Evolutionary conservation across 2,329 filamentous ascomycete species (phyloP), one percentile per base, ranked within the genome.

Genomic region (Cercospora nicotianae): DNA sequence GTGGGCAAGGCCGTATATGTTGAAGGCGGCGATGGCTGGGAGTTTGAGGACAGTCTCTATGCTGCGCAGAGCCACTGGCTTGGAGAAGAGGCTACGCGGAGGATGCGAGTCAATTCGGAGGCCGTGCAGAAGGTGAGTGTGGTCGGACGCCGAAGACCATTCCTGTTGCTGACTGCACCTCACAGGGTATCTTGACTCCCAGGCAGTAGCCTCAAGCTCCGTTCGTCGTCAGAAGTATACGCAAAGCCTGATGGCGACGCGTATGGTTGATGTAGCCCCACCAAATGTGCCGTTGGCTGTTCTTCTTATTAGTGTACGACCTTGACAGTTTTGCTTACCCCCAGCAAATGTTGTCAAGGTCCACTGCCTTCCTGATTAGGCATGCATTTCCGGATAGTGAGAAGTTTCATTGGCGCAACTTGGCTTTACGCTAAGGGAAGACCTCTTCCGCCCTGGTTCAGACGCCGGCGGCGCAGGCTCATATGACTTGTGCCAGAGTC

Each of bases 1-100:
- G 80, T 81, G 59, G 82, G 82, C 2, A 79, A 77, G 20, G 78
- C 81, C 0, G 77, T 83, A 68, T 83, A 81, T 62, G 78, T 82
- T 10, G 80, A 80, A 66, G 81, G 82, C 20, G 80, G 79, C 0
- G 77, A 80, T n/a, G 80, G 77, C 7, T 83, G 80, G 79, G 82
- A 83, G 63, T 79, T 83, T 23, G 81, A 83, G 66, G 77, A 79
- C 48, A 79, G 81, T 28, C 73, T 83, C 57, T 75, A 80, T 67
- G 76, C 77, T 9, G 74, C 80, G 12, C 80, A 83, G 70, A 72
- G 77, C 3, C 74, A 80, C 60, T 83, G 81, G 82, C 70, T 83
- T 39, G 82, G 82, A 20, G 65, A 78, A 76, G 58, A 80, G 77
- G 58, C 71, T 8, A 73, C 72, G 13, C 64, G 68, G 58, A 68